Base-by-base conservation (phyloP, 2,329 filamentous ascomycete species). In the Exserohilum turcica region DNA sequence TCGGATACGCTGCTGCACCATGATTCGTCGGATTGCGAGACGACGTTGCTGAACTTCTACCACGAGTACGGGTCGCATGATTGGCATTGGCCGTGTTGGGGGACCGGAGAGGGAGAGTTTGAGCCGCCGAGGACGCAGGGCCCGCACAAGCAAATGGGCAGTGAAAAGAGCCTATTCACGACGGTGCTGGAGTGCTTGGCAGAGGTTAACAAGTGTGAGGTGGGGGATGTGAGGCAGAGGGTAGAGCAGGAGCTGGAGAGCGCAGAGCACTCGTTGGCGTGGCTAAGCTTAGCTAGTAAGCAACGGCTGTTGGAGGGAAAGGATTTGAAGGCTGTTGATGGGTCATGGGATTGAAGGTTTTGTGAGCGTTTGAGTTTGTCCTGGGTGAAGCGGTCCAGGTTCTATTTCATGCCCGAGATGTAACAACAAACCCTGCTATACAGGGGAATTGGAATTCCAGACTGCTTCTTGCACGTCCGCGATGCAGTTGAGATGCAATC, bases 101-200 rank as follows among this genome's bases (percentile, higher is more conserved):
- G 60, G 9, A 38, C 45, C 1, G 50, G 43, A 1, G 47, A 57
- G 13, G 66, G 63, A 2, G 63, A 65, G 19, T 65, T 72, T 24
- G 55, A 59, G 32, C 65, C 66, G 3, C 68, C 67, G 6, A 54
- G 63, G 16, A 68, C 63, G 6, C 66, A 72, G 31, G 70, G 70
- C 3, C 68, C 71, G 15, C 45, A 57, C 12, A 52, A 51, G 31
- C 45, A 61, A 27, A 31, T 47, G n/a, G 53, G 29, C 9, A 55
- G 31, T 38, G 48, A 43, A 3, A 54, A 53, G 28, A 61, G 56
- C 18, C 28, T 70, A 7, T 74, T 63, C 43, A 66, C 61, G n/a
- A 56, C 53, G 1, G 5, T 74, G 15, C 33, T 72, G 29, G 66
- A 70, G 43, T 57, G 65, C 13, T 16, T 73, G 51, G 64, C 65